Evolutionary conservation across 441 rosid genomes (phyloP), one percentile per base, ranked within the genome.

Genomic region (Erodium moschatum): DNA sequence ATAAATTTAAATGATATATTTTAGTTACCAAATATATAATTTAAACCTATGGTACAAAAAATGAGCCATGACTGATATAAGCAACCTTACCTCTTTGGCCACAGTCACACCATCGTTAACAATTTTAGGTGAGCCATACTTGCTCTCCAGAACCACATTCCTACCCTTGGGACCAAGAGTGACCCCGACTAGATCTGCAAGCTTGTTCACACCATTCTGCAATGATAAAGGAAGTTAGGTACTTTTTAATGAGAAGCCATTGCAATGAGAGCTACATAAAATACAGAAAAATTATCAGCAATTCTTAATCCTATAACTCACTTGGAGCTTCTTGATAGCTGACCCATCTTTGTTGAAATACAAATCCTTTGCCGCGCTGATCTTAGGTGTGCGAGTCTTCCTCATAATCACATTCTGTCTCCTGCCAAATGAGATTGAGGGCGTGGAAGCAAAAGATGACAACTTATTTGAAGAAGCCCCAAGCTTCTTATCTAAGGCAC

Each of bases 101-200:
- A 94, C 97, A 12, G 98, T 94, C 6, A 91, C 98, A 67, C 97
- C 97, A 69, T 94, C 98, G 70, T 91, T 94, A 44, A 94, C 97
- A 69, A 94, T 94, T 78, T 88, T 94, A 0, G 97, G 96, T 44
- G 98, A 90, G 18, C 98, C 98, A 71, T 94, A 94, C 81, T 91
- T 94, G 90, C 96, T 91, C 81, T 94, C 97, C n/a, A 94, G 86
- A 68, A 94, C 98, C 73, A 94, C 98, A 75, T 94, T 94, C 72
- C 98, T 77, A 40, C 99, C 97, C 73, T 90, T 89, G 4, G 97
- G 99, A 67, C 97, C 99, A 68, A 94, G 96, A 3, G 99, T 94
- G 46, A 91, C 99, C 71, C 99, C 97, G 54, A 94, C 97, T 18
- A 95, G 71, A 75, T 95, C 97, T 1, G 99, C 97, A 65, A 95